These are phyloP conservation scores for Pseudogymnoascus sp. DNA, from an alignment of 2,329 filamentous ascomycete species.

Conservation along the genomic window DNA sequence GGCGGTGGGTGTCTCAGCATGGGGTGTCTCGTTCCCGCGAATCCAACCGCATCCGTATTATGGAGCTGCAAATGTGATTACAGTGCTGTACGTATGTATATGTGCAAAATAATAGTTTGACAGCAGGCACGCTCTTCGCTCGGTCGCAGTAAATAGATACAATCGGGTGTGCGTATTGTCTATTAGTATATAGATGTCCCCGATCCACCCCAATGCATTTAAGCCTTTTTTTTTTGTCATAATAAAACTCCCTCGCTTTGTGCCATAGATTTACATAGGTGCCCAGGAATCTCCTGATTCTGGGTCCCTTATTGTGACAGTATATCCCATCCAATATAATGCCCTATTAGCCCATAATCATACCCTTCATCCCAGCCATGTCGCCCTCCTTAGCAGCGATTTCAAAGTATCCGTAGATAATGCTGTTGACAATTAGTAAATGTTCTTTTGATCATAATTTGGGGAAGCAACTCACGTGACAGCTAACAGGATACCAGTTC, in stretches of 20 bases:
- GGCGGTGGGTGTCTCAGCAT: neutral
- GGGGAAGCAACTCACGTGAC: conserved; percentile 70
- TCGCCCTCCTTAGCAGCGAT: conserved; percentile 98
- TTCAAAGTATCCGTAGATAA: conserved; percentile 99
- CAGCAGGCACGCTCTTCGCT: neutral
- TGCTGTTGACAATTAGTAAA: conserved; percentile 47
- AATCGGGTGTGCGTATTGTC: conserved; percentile 6
- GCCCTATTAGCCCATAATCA: conserved; percentile 57
- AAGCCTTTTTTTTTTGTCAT: conserved; percentile 3
- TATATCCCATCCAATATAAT: conserved; percentile 10
- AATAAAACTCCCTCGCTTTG: conserved; percentile 8
- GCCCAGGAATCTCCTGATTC: neutral
- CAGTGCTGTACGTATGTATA: neutral
- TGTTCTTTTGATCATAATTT: conserved; percentile 21
- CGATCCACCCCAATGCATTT: conserved; percentile 8
- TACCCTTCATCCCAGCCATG: conserved; percentile 71
- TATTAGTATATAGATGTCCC: conserved; percentile 7
- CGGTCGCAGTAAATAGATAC: neutral
- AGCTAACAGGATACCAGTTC: conserved; percentile 94
- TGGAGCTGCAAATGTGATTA: neutral
- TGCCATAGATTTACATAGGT: conserved; percentile 8
- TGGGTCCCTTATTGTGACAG: neutral
- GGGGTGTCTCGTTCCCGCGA: neutral
- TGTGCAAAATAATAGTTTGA: neutral
- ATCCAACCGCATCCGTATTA: neutral